These are phyloP conservation scores for Mercurialis annua DNA, from an alignment of 345 rosid genomes.

Conservation along the genomic window DNA sequence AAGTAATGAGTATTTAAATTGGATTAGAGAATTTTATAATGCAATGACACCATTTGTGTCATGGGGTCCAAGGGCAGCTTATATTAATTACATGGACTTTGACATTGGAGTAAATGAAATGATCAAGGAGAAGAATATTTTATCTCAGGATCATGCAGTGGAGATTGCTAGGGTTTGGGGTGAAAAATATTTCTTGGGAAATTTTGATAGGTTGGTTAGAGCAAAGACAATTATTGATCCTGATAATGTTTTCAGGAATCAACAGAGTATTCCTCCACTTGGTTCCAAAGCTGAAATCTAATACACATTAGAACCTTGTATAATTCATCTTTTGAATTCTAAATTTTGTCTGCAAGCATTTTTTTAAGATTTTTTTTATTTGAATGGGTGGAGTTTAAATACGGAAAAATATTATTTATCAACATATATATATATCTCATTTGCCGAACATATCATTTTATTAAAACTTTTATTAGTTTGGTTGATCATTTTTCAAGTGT, in stretches of 20 bases:
- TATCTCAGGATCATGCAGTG: slow-evolving; percentile 10
- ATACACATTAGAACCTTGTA: too few relatives aligned
- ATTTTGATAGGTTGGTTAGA: slow-evolving; percentile 25
- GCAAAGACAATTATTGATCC: slow-evolving; percentile 29
- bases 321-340: too few relatives aligned
- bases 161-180: slow-evolving; percentile 31
- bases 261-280: slow-evolving; percentile 28
- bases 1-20: slow-evolving; percentile 4
- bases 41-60: slow-evolving; percentile 32
- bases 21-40: slow-evolving; percentile 26
- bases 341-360: too few relatives aligned
- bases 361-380: too few relatives aligned
- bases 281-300: background rate
- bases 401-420: too few relatives aligned
- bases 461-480: too few relatives aligned
- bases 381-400: too few relatives aligned
- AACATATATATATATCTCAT: too few relatives aligned
- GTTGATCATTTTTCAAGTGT: too few relatives aligned
- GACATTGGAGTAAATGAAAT: slow-evolving; percentile 20
- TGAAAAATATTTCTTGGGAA: slow-evolving; percentile 29
- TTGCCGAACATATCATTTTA: too few relatives aligned
- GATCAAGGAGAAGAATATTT: background rate
- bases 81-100: slow-evolving; percentile 27
- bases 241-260: slow-evolving; percentile 21
- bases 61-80: slow-evolving; percentile 25